Conservation (phyloP, 768 basidiomycete species). For the Hirschioporus abietinus region DNA sequence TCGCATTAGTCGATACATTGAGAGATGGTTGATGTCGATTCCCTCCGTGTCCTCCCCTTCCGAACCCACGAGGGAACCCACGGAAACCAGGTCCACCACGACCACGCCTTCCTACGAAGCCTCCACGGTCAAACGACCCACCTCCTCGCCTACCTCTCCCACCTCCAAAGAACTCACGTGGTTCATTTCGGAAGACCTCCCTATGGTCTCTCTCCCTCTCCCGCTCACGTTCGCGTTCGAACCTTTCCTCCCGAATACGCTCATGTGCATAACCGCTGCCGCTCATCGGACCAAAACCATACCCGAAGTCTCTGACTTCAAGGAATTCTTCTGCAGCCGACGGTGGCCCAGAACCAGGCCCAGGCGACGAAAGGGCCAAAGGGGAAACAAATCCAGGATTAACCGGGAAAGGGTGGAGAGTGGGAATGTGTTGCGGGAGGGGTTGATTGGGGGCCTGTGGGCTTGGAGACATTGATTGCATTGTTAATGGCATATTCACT, state of each 20-base stretch:
- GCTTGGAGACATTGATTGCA: background rate
- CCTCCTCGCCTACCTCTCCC: slow-evolving; percentile 21
- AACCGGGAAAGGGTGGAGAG: background rate
- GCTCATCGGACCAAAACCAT: slow-evolving; percentile 50
- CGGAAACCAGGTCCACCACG: slow-evolving; percentile 33
- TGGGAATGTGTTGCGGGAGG: background rate
- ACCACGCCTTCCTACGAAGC: slow-evolving; percentile 19
- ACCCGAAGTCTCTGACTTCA: slow-evolving; percentile 59
- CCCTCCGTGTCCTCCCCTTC: background rate
- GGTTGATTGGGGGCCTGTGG: background rate
- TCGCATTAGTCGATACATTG: slow-evolving; percentile 1
- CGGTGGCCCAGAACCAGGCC: slow-evolving; percentile 2
- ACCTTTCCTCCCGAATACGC: slow-evolving; percentile 24
- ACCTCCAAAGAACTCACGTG: slow-evolving; percentile 6
- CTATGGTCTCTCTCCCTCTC: slow-evolving; percentile 10
- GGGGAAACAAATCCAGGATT: background rate
- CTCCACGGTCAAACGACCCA: slow-evolving; percentile 29
- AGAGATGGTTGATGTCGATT: background rate
- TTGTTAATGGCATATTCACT: background rate
- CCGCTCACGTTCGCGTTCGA: slow-evolving; percentile 20
- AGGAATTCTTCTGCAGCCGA: slow-evolving; percentile 32
- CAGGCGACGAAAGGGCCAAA: background rate
- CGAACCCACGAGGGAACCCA: slow-evolving; percentile 12
- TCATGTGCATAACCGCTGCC: slow-evolving; percentile 30
- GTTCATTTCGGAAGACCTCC: slow-evolving; percentile 13